These are phyloP conservation scores for Russula sp. DNA, from an alignment of 768 basidiomycete genomes.

Conservation along the genomic window DNA sequence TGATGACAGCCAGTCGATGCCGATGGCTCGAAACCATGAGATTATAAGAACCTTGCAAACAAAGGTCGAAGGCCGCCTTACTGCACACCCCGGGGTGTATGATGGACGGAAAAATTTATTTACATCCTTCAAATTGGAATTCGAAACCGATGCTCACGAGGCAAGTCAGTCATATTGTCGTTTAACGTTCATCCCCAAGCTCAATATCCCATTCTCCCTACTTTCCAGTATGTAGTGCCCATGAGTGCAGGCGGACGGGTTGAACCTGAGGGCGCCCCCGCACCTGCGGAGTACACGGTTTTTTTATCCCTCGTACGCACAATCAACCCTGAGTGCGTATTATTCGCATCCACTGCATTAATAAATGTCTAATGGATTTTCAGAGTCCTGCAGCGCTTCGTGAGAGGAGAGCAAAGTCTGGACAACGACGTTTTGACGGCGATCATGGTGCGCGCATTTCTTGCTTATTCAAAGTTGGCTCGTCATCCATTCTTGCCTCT, in stretches of 20 bases:
- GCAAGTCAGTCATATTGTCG: slow-evolving; percentile 38
- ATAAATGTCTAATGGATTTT: background rate
- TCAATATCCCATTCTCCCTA: slow-evolving; percentile 9
- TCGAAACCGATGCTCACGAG: slow-evolving; percentile 49
- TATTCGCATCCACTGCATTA: slow-evolving; percentile 30
- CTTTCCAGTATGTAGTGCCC: slow-evolving; percentile 59
- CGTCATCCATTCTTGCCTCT: background rate
- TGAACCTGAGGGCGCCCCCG: slow-evolving; percentile 28
- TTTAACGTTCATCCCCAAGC: background rate
- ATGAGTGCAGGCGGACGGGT: slow-evolving; percentile 31
- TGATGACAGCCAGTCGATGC: slow-evolving; percentile 53
- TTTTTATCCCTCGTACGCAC: slow-evolving; percentile 63
- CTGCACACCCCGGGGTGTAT: slow-evolving; percentile 71
- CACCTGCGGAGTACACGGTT: slow-evolving; percentile 65
- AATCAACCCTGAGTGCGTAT: slow-evolving; percentile 77
- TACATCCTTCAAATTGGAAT: slow-evolving; percentile 56
- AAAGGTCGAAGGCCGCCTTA: slow-evolving; percentile 53
- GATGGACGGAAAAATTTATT: slow-evolving; percentile 81
- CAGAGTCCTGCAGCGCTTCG: slow-evolving; percentile 62
- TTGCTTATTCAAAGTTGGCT: background rate
- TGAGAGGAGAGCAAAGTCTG: slow-evolving; percentile 62
- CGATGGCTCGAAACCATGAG: slow-evolving; percentile 64
- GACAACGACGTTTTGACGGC: slow-evolving; percentile 67
- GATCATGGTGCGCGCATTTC: slow-evolving; percentile 48
- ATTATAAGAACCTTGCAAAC: slow-evolving; percentile 63